Evolutionary conservation across 116 monocot species (phyloP).

Genomic region (Cymodocea nodosa): DNA sequence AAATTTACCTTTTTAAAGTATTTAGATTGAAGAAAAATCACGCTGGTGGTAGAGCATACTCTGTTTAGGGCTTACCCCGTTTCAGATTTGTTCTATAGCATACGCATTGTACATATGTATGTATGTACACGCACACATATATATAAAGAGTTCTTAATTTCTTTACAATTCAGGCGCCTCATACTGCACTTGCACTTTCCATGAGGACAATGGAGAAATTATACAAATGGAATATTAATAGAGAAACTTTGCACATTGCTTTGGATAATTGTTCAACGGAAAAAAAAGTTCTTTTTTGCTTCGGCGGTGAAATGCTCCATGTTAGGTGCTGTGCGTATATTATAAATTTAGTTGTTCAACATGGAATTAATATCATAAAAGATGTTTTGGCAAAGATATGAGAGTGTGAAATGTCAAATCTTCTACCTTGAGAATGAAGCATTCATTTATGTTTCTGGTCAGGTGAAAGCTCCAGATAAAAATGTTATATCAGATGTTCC

Average conservation of each 20-base stretch:
- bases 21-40: too few relatives aligned
- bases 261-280: slow-evolving; percentile 1
- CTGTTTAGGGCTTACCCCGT: too few relatives aligned
- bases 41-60: too few relatives aligned
- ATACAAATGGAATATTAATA: neutral
- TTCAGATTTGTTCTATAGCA: too few relatives aligned
- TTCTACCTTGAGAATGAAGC: neutral
- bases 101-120: too few relatives aligned
- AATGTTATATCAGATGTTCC: neutral
- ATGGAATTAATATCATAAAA: neutral
- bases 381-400: neutral
- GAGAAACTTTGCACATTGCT: neutral
- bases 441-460: neutral
- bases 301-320: neutral
- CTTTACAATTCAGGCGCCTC: too few relatives aligned
- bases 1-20: too few relatives aligned
- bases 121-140: too few relatives aligned
- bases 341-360: neutral
- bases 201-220: neutral
- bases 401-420: neutral
- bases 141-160: too few relatives aligned
- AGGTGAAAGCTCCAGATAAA: neutral
- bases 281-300: too few relatives aligned
- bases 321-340: neutral
- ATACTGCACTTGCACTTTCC: too few relatives aligned